These are phyloP conservation scores for Psidium friedrichsthalianum DNA, from an alignment of 345 rosid species.

Conservation along the genomic window DNA sequence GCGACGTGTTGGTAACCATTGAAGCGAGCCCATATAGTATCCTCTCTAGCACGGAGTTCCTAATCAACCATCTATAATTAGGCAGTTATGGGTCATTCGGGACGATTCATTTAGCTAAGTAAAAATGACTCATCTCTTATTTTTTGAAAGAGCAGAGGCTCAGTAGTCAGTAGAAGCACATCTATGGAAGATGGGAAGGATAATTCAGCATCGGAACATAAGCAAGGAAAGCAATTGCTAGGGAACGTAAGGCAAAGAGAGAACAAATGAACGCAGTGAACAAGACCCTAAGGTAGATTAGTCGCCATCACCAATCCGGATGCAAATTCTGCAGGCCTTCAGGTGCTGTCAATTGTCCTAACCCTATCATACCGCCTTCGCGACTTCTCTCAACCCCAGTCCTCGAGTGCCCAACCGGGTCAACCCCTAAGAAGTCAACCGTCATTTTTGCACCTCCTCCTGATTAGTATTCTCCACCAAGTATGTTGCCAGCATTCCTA, in stretches of 20 bases:
- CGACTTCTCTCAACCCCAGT: conserved; percentile 10
- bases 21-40: neutral
- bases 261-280: neutral
- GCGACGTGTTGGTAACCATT: neutral
- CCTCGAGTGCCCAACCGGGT: conserved; percentile 17
- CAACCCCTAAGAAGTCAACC: conserved; percentile 40
- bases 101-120: neutral
- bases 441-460: conserved; percentile 26
- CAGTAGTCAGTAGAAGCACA: neutral
- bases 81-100: neutral
- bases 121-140: neutral
- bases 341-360: conserved; percentile 9
- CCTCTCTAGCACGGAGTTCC: neutral
- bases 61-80: neutral
- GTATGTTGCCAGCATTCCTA: neutral
- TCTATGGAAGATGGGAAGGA: neutral
- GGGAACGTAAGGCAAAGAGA: neutral
- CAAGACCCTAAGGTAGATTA: neutral
- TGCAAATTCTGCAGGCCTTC: conserved; percentile 19
- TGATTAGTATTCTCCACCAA: conserved; percentile 6
- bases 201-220: neutral
- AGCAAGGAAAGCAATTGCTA: neutral
- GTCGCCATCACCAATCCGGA: conserved; percentile 15
- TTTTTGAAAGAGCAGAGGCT: neutral
- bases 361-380: conserved; percentile 3